Evolutionary conservation across 306 rosid genomes (phyloP), one percentile per base, ranked within the genome.

Genomic region (Dalbergia oliveri): DNA sequence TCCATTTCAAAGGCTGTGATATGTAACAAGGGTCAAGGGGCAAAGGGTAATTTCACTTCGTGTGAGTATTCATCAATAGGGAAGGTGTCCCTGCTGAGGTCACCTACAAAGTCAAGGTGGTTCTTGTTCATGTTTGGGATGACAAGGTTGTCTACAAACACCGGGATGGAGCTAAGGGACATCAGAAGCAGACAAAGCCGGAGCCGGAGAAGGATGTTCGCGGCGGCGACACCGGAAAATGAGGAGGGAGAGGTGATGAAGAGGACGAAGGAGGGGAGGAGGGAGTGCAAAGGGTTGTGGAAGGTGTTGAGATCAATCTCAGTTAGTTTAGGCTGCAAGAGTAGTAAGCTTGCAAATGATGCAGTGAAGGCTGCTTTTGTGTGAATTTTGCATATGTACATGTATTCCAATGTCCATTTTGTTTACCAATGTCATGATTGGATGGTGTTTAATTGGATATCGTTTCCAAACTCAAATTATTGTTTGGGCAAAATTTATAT

Each of bases 131-230:
- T 89, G 87, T 93, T 94, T 68, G 94, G 97, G 51, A 84, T 90
- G 86, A 33, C 89, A 1, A 74, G 47, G 59, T 69, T 70, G 73
- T 53, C 86, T 26, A 88, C 85, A 6, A 53, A 54, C 60, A 69
- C 78, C 9, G 91, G 88, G 87, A 90, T 94, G 95, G 87, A 88
- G 43, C 80, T 92, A 60, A 63, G 86, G 15, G 94, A 92, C 72
- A 91, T 94, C 3, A 88, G 80, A 73, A 66, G 43, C 15, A 81
- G 97, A 81, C 97, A 93, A 66, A 85, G 88, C 21, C 68, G 89
- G 66, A 61, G 9, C 84, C 86, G 19, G 8, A 73, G 68, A 6
- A 34, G 69, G 60, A 86, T 68, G 88, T 71, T 82, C 73, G 71
- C 88, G 74, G 26, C 8, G 15, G 54, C 54, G 15, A 12, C 87